Percentiles rank a stretch among this genome's conserved stretches.
Evolutionary conservation across 371 early-diverging fungal species (phyloP).

Genomic region (Mortierella sp.): DNA sequence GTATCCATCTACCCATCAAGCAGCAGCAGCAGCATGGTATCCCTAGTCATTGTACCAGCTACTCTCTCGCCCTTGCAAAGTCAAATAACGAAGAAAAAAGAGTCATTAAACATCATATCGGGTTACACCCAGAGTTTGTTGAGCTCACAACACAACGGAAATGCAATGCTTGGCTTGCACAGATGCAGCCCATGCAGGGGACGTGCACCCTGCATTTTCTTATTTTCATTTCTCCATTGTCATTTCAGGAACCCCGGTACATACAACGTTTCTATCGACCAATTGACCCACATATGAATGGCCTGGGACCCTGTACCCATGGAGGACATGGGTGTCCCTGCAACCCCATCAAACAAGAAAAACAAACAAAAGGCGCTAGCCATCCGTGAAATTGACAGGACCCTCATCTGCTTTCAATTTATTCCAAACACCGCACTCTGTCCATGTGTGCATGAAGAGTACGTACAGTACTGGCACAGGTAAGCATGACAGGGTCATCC

Average conservation of each 20-base stretch:
- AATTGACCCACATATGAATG: background rate
- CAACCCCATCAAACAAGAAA: background rate
- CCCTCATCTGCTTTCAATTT: background rate
- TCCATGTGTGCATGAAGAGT: background rate
- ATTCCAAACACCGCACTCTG: slow-evolving; percentile 3
- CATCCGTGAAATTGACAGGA: background rate
- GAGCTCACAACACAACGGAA: background rate
- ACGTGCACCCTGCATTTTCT: slow-evolving; percentile 14
- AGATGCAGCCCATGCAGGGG: background rate
- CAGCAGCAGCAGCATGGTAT: too few relatives aligned
- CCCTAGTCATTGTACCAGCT: too few relatives aligned
- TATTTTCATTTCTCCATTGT: background rate
- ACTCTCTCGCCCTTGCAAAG: too few relatives aligned
- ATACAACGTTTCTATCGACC: background rate
- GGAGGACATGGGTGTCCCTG: background rate
- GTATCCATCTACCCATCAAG: too few relatives aligned
- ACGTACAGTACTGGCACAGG: background rate
- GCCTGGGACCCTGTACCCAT: background rate
- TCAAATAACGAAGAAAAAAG: too few relatives aligned
- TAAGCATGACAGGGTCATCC: background rate
- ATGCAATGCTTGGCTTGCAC: background rate
- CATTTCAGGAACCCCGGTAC: slow-evolving; percentile 1
- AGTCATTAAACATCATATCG: too few relatives aligned
- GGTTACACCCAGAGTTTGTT: too few relatives aligned
- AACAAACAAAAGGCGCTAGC: background rate